Evolutionary conservation across 2,329 filamentous ascomycete species (phyloP), one percentile per base, ranked within the genome.

Genomic region (Beauveria scarabaeidicola): DNA sequence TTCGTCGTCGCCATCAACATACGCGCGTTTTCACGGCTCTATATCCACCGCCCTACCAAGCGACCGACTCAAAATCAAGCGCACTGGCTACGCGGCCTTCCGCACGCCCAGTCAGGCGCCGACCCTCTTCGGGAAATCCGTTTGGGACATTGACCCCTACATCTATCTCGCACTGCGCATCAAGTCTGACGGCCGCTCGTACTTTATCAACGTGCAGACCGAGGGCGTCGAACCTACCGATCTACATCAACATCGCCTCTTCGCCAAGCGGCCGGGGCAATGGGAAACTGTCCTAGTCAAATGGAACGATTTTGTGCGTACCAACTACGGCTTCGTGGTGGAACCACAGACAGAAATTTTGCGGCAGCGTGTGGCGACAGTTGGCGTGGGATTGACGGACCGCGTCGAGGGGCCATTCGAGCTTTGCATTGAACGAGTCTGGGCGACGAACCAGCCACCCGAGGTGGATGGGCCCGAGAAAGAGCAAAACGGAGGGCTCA

Each of bases 241-340:
- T 72, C 80, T 99, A 63, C 94, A 97, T 73, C 94, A 99, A 72
- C 94, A 99, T 73, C 81, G 94, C 53, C 75, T 99, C 5, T 96
- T 91, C 66, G 81, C 88, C 9, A 87, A 86, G 68, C 83, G 84
- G 9, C 86, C 89, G 0, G 91, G 91, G 1, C 82, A 92, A 67
- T 99, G 94, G 94, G 93, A 99, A 79, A 97, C 94, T 1, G 83
- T 97, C n/a, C 74, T 95, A 51, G 88, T 99, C 64, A 89, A 88
- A 63, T 94, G 92, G 82, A 88, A 87, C 66, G 91, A 96, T 64
- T 97, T 99, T 74, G 93, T 99, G 61, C 82, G 94, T 63, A 99
- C 94, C 15, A 97, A 97, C 70, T 85, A 95, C 69, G 94, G 94
- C 7, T 85, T 90, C 67, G 90, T 96, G 1, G 87, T 97, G 5